Evolutionary conservation across 2,329 filamentous ascomycete species (phyloP).

Genomic region (Xylariaceae sp.): DNA sequence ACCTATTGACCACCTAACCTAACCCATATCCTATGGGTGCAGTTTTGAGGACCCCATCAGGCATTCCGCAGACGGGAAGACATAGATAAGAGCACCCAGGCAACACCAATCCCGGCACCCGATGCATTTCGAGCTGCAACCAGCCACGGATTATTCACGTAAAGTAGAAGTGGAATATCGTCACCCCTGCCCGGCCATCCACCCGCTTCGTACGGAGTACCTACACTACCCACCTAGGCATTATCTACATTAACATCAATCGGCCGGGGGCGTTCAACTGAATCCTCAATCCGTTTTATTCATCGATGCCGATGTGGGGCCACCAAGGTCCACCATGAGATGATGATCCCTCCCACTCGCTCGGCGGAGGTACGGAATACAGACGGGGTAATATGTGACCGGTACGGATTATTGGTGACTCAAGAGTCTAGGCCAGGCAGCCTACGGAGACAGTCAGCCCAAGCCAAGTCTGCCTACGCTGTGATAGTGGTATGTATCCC

Average conservation of each 20-base stretch:
- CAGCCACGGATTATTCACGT: not conserved
- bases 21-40: not conserved
- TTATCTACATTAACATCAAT: not conserved
- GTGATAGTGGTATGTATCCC: too few species aligned
- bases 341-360: not conserved
- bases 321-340: not conserved
- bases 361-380: not conserved
- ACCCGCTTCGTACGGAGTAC: not conserved
- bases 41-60: not conserved
- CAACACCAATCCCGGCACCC: not conserved
- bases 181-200: not conserved
- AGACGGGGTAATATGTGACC: too few species aligned
- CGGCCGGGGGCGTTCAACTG: not conserved
- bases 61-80: not conserved
- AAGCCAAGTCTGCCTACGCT: not conserved
- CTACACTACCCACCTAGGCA: not conserved
- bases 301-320: not conserved
- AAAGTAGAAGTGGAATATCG: not conserved
- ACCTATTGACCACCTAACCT: slow-evolving; percentile 17
- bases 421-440: not conserved
- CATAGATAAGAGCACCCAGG: not conserved
- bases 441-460: not conserved
- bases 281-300: not conserved
- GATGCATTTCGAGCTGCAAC: not conserved
- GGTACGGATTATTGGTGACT: not conserved